A percentile compares a stretch with the other conserved stretches of the same genome.
Evolutionary conservation across 495 filamentous ascomycete species (phyloP).

Genomic region (Talaromyces liani): DNA sequence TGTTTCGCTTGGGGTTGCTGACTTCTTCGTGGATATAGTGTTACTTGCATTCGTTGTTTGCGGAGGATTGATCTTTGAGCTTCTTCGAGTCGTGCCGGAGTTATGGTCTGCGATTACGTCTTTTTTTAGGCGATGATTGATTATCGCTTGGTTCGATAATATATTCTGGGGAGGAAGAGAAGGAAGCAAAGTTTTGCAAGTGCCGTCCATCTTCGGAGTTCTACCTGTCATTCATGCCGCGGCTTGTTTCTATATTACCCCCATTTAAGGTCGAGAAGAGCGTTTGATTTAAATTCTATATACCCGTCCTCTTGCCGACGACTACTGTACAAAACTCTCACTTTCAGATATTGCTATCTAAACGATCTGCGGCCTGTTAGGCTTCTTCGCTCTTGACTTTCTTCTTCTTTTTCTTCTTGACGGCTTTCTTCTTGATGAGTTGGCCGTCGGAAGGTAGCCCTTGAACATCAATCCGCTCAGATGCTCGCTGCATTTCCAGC

Average conservation of each 20-base stretch:
- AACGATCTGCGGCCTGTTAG: neutral
- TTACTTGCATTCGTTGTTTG: constrained; percentile 76
- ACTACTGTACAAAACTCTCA: constrained; percentile 5
- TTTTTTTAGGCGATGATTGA: constrained; percentile 14
- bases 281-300: constrained; percentile 1
- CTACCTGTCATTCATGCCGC: neutral
- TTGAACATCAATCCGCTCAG: constrained; percentile 69
- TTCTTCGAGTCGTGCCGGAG: constrained; percentile 65
- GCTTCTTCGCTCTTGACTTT: constrained; percentile 3
- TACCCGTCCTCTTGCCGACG: neutral
- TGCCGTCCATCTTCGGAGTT: neutral
- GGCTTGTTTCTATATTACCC: neutral
- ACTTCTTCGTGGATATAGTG: constrained; percentile 34
- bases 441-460: constrained; percentile 64
- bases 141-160: neutral
- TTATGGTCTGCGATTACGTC: constrained; percentile 31
- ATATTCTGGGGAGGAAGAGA: neutral
- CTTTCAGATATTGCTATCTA: neutral
- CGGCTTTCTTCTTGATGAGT: constrained; percentile 73
- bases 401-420: constrained; percentile 37
- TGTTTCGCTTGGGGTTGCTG: neutral
- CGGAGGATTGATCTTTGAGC: constrained; percentile 77
- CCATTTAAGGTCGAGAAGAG: neutral
- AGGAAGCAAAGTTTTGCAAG: neutral
- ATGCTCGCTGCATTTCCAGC: constrained; percentile 84